Evolutionary conservation across 140 eudicot species (phyloP).

Genomic region (Erigeron philadelphicus): DNA sequence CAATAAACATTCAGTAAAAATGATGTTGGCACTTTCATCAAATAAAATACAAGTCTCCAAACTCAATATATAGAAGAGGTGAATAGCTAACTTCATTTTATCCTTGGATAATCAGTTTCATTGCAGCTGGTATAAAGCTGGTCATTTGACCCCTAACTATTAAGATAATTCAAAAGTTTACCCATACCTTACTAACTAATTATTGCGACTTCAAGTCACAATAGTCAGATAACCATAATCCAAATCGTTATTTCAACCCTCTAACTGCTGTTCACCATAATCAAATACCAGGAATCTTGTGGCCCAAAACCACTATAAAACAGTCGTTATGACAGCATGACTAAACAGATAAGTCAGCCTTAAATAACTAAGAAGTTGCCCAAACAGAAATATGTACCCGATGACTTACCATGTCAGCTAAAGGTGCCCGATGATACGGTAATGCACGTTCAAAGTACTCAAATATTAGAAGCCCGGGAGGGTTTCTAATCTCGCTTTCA

Average conservation of each 20-base stretch:
- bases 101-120: background rate
- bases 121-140: slow-evolving; percentile 1
- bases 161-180: background rate
- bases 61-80: background rate
- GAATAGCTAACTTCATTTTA: background rate
- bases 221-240: too few relatives aligned
- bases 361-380: too few relatives aligned
- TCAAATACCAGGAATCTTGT: slow-evolving; percentile 2
- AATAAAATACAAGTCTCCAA: too few relatives aligned
- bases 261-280: background rate
- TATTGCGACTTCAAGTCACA: background rate
- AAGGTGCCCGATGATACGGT: slow-evolving; percentile 83
- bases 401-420: slow-evolving; percentile 69
- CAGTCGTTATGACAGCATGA: background rate
- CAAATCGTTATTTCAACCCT: too few relatives aligned
- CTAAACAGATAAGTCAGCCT: too few relatives aligned
- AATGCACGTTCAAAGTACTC: slow-evolving; percentile 69
- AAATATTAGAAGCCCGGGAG: slow-evolving; percentile 62
- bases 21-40: too few relatives aligned
- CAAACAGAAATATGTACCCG: too few relatives aligned
- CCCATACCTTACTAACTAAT: background rate
- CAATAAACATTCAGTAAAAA: background rate
- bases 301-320: background rate
- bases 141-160: background rate
- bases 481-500: slow-evolving; percentile 58